Percentiles rank a stretch among this genome's conserved stretches.
Conservation (phyloP, 495 filamentous ascomycete species). For the Penicillium diatomitis region DNA sequence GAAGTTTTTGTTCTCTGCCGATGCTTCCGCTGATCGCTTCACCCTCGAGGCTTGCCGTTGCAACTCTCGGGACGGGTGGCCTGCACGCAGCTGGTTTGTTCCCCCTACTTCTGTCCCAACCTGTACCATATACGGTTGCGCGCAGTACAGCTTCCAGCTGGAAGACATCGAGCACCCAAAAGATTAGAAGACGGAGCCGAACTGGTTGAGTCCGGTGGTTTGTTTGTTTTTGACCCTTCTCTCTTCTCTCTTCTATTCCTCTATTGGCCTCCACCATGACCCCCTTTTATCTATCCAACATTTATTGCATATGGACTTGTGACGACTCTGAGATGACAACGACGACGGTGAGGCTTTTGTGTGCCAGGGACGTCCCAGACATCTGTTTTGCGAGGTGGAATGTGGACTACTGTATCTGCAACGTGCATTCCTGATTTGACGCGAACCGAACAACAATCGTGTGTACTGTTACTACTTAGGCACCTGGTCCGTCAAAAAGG, state of each 20-base stretch:
- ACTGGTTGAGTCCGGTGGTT: conserved; percentile 6
- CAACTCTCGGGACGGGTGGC: not conserved
- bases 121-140: conserved; percentile 20
- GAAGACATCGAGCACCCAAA: conserved; percentile 17
- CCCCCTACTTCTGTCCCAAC: conserved; percentile 9
- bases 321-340: conserved; percentile 1
- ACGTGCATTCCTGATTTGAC: conserved; percentile 12
- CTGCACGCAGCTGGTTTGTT: conserved; percentile 5
- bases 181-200: conserved; percentile 20
- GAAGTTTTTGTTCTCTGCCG: conserved; percentile 11
- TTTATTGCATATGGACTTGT: conserved; percentile 10
- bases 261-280: not conserved
- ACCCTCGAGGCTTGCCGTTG: not conserved
- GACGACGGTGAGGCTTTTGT: not conserved
- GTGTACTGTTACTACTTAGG: conserved; percentile 19
- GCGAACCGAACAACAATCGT: conserved; percentile 9
- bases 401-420: conserved; percentile 1
- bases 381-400: not conserved
- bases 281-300: not conserved
- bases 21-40: conserved; percentile 9
- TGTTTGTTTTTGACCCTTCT: conserved; percentile 4
- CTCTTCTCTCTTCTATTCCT: not conserved
- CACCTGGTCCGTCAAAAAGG: conserved; percentile 8
- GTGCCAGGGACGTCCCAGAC: not conserved
- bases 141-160: conserved; percentile 6